Evolutionary conservation across 306 rosid species (phyloP), one percentile per base, ranked within the genome.

Genomic region (Rubus parviflorus): DNA sequence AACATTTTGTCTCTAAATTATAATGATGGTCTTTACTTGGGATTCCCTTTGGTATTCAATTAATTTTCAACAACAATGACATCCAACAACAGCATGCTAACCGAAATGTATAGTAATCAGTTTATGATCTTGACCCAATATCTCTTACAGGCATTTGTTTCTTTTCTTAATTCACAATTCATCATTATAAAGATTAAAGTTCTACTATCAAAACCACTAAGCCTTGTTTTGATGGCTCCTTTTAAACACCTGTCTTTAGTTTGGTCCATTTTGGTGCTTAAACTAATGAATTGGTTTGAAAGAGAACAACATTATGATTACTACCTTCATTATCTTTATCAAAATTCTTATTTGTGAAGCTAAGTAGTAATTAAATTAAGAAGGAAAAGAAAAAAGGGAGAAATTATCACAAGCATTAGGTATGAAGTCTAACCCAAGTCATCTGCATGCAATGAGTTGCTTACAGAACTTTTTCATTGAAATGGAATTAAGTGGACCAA

Each of bases 361-460:
- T 60, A 38, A 64, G 70, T 74, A 45, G 25, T 38, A 14, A 43
- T 62, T 62, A 25, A 6, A 22, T 15, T 58, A 43, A 14, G 0
- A 7, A 13, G n/a, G 22, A 53, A 56, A 58, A 23, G 17, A 2
- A 58, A 60, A 57, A 53, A 40, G 22, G 23, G 77, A 13, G 53
- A 56, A 54, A 63, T 71, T 38, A 70, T 72, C 13, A 38, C 22
- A 79, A 65, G 62, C 77, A 87, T 85, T 90, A 84, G 97, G 97
- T 92, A 79, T 63, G 86, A 51, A 76, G 92, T 92, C 86, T 53
- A 82, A 78, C 79, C 75, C 13, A 92, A 88, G 95, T 68, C 69
- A 88, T 83, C 82, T 53, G 64, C 86, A 79, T 82, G 84, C 83
- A 76, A 80, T 62, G 82, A 63, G 74, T 80, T 60, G 11, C 68